Percentiles rank a stretch among this genome's conserved stretches.
Conservation (phyloP, 192 early-diverging fungal species). For the Phycomyces blakesleeanus region DNA sequence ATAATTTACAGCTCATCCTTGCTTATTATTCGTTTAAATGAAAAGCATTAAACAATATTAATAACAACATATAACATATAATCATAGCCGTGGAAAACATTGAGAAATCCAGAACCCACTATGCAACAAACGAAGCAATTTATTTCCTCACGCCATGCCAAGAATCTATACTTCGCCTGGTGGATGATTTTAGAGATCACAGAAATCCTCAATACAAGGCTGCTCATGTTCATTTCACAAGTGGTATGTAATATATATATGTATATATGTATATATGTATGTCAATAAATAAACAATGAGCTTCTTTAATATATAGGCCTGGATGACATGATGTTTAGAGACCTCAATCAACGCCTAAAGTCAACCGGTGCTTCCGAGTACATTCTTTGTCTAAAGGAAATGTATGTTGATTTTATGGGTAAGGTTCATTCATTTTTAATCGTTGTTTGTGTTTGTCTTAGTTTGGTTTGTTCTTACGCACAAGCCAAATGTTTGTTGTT, state of each 20-base stretch:
- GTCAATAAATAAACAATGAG: neutral
- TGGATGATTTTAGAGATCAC: conserved; percentile 50
- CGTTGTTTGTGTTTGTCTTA: no score
- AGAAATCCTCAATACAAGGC: conserved; percentile 49
- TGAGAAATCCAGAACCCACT: conserved; percentile 55
- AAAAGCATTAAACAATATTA: no score
- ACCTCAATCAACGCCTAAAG: conserved; percentile 44
- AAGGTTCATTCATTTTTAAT: conserved; percentile 13
- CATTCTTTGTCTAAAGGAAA: conserved; percentile 64
- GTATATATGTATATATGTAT: neutral
- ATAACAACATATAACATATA: no score
- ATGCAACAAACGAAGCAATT: conserved; percentile 56
- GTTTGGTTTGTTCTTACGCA: no score
- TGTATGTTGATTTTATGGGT: conserved; percentile 83
- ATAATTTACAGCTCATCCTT: no score
- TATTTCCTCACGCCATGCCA: conserved; percentile 56
- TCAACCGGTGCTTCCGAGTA: conserved; percentile 48
- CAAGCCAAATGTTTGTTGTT: no score
- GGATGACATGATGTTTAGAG: conserved; percentile 56
- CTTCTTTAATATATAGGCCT: conserved; percentile 43
- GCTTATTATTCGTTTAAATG: no score
- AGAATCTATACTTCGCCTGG: conserved; percentile 52
- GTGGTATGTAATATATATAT: conserved; percentile 34
- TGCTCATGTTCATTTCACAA: conserved; percentile 58
- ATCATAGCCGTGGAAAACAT: conserved; percentile 59